Base-by-base conservation (phyloP, 345 rosid species). In the Citrus trifoliata region DNA sequence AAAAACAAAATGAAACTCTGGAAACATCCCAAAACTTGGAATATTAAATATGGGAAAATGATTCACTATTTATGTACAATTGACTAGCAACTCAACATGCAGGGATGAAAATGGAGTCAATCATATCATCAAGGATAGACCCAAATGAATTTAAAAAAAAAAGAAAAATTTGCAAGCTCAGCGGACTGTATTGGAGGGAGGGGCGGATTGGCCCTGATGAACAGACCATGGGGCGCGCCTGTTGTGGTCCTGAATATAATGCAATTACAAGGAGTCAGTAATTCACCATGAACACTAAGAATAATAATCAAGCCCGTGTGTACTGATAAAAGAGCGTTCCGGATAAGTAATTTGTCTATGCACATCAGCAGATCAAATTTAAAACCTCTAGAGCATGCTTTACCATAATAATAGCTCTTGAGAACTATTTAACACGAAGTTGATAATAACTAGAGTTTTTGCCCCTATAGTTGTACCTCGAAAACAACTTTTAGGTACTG, bases 181-280 rank as follows among this genome's bases (percentile, higher is more conserved):
- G 38, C 69, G 71, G 77, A 89, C 85, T 13, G 81, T 42, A 28
- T 85, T 46, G 28, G 87, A 59, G 70, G 88, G 71, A 48, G 84
- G 88, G 53, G 86, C 73, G 18, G 81, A 76, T 77, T 85, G 82
- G 60, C 95, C 95, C 77, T 92, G 99, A 70, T 89, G 95, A 40
- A 78, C 85, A 59, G 95, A 92, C 99, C 93, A 95, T 7, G 95
- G 96, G 69, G 93, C 86, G 16, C 98, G 89, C 79, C 77, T 80
- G 78, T 95, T 95, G 80, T 91, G 85, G 38, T 70, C 95, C 98
- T 93, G 70, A 65, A 88, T 55, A 78, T 37, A 70, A 78, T 79
- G 51, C 74, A 59, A 65, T 25, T 53, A 63, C 68, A 62, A 24
- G 71, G 32, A 55, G 48, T 48, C 28, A 3, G n/a, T 27, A 69